A percentile compares a stretch with the other conserved stretches of the same genome.
These are phyloP conservation scores for Anthoceros angustus DNA, from an alignment of 225 moss, liverwort and hornwort genomes.

Conservation along the genomic window DNA sequence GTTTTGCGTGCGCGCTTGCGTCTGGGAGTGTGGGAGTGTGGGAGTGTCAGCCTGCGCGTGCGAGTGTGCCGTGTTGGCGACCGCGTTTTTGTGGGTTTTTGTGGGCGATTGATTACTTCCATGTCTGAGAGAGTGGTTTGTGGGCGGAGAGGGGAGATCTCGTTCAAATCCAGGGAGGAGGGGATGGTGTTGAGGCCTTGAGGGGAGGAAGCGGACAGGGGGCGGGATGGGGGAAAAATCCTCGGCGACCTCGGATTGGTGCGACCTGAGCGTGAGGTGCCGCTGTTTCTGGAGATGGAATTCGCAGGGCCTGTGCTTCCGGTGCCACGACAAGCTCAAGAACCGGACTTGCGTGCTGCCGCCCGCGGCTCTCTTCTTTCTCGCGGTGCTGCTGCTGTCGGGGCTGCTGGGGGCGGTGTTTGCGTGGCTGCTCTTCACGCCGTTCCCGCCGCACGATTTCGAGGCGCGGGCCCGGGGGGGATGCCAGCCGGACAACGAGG, in stretches of 20 bases:
- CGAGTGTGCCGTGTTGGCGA: too few species aligned
- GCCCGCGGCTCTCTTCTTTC: constrained; percentile 45
- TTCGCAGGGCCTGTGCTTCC: constrained; percentile 40
- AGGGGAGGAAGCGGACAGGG: background rate
- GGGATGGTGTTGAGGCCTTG: too few species aligned
- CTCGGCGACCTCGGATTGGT: constrained; percentile 34
- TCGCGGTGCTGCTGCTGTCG: constrained; percentile 35
- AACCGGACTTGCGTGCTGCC: constrained; percentile 56
- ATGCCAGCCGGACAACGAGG: constrained; percentile 82
- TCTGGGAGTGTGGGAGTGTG: background rate
- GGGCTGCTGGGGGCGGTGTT: constrained; percentile 32
- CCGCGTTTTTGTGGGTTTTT: too few species aligned
- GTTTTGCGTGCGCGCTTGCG: background rate
- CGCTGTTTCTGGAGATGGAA: constrained; percentile 63
- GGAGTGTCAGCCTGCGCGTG: background rate
- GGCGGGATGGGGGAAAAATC: constrained; percentile 17
- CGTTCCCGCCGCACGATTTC: constrained; percentile 36
- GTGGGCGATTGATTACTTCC: too few species aligned
- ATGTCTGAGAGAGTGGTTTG: too few species aligned
- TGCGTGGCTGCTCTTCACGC: constrained; percentile 63
- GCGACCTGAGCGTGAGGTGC: constrained; percentile 54
- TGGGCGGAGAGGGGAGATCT: too few species aligned
- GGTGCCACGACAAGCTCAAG: constrained; percentile 65
- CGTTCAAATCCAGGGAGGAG: too few species aligned
- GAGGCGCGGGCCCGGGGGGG: constrained; percentile 17